phyloP scores from a whole-genome alignment of 2,329 filamentous ascomycete species.

The Beauveria bassiana region DNA sequence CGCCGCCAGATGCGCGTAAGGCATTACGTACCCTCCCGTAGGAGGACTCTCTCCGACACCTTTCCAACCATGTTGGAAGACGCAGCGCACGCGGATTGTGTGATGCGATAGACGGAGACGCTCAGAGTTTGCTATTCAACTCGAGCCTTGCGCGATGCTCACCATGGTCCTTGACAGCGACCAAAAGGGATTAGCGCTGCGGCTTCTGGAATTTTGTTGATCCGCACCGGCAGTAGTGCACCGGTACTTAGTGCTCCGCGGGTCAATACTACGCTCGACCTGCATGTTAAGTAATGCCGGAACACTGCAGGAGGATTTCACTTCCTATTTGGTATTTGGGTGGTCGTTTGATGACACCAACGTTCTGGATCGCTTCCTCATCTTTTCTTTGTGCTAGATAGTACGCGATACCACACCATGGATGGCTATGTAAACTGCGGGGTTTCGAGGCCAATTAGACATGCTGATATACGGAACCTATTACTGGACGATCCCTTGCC shows the following conservation, averaged over 20 bases:
- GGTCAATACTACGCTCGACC: no score
- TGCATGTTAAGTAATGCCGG: no score
- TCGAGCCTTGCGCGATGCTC: neutral
- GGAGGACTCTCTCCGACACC: conserved; percentile 57
- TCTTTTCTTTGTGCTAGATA: neutral
- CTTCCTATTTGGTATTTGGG: no score
- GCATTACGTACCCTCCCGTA: conserved; percentile 46
- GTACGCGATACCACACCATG: no score
- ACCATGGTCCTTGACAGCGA: neutral
- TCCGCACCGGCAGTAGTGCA: neutral
- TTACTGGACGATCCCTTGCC: no score
- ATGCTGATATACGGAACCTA: no score
- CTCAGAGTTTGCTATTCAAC: neutral
- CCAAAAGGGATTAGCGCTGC: neutral
- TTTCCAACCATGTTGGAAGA: conserved; percentile 49
- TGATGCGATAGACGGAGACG: neutral
- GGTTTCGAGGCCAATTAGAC: no score
- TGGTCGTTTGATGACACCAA: no score
- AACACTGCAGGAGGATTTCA: no score
- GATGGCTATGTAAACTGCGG: no score
- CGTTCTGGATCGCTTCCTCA: neutral
- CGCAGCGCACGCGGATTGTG: neutral
- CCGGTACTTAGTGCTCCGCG: neutral
- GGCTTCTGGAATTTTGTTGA: neutral
- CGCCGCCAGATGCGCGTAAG: neutral